A percentile compares a stretch with the other conserved stretches of the same genome.
Evolutionary conservation across 371 early-diverging fungal genomes (phyloP).

Genomic region (Smittium mucronatum): DNA sequence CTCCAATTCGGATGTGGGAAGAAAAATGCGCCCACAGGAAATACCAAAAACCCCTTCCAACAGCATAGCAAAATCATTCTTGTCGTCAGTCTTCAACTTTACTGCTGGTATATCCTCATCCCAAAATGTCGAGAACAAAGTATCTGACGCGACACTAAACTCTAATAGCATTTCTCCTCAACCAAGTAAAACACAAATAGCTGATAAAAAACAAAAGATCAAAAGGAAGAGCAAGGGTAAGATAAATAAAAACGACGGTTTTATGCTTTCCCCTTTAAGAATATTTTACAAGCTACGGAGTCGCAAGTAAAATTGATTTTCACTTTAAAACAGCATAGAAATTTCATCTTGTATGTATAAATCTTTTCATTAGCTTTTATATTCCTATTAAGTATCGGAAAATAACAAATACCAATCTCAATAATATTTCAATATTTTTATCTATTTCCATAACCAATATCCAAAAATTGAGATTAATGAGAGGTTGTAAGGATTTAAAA

Average conservation of each 20-base stretch:
- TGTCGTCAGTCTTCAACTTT: slow-evolving; percentile 5
- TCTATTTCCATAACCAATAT: too few relatives aligned
- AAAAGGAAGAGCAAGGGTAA: slow-evolving; percentile 5
- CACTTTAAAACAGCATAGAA: too few relatives aligned
- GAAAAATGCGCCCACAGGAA: too few relatives aligned
- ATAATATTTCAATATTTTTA: too few relatives aligned
- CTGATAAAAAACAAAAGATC: neutral
- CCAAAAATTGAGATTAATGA: too few relatives aligned
- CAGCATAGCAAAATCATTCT: neutral
- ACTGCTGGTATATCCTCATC: neutral
- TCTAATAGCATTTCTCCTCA: neutral
- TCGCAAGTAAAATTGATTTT: slow-evolving; percentile 5
- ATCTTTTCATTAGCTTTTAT: too few relatives aligned
- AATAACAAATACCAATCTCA: too few relatives aligned
- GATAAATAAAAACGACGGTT: slow-evolving; percentile 6
- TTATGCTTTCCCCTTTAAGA: slow-evolving; percentile 9
- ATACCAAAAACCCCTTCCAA: neutral
- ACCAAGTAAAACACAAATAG: neutral
- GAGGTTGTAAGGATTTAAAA: too few relatives aligned
- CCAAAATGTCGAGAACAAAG: neutral
- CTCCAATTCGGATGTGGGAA: too few relatives aligned
- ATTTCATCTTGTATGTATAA: too few relatives aligned
- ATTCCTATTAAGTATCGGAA: too few relatives aligned
- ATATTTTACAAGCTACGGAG: slow-evolving; percentile 7
- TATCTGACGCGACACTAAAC: neutral